phyloP scores from a whole-genome alignment of 441 rosid genomes.

The Aleurites moluccanus region DNA sequence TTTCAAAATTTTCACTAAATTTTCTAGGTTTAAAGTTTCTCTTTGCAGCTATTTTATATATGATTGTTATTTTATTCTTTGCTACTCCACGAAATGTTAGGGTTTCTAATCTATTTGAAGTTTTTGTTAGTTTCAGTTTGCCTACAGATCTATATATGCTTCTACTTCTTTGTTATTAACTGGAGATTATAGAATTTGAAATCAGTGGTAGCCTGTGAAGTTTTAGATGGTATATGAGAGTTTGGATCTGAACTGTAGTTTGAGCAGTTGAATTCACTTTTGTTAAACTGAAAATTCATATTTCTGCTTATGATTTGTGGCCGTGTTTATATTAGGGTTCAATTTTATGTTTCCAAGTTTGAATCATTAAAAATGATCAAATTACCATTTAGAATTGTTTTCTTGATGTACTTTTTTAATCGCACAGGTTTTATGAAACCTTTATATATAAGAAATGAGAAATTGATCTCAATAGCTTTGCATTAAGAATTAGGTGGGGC shows the following conservation, averaged over 20 bases:
- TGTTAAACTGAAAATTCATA: neutral
- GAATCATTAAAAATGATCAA: neutral
- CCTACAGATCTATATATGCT: neutral
- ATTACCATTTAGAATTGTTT: neutral
- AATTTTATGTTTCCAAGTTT: neutral
- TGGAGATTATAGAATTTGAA: neutral
- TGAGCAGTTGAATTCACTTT: neutral
- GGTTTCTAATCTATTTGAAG: neutral
- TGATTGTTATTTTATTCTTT: conserved; percentile 1
- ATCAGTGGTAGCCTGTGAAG: neutral
- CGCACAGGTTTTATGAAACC: neutral
- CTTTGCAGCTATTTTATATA: neutral
- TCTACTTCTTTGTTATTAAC: neutral
- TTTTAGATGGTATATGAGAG: neutral
- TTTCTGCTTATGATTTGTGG: neutral
- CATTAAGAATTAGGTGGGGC: neutral
- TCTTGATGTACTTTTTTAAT: neutral
- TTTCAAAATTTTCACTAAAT: neutral
- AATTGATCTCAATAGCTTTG: neutral
- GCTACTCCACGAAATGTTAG: neutral
- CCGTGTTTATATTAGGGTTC: neutral
- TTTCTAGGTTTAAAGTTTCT: neutral
- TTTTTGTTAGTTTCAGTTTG: neutral
- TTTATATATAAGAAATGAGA: neutral
- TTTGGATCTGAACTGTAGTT: conserved; percentile 7